These are phyloP conservation scores for Fusarium ramigenum DNA, from an alignment of 2,329 filamentous ascomycete species.

Conservation along the genomic window DNA sequence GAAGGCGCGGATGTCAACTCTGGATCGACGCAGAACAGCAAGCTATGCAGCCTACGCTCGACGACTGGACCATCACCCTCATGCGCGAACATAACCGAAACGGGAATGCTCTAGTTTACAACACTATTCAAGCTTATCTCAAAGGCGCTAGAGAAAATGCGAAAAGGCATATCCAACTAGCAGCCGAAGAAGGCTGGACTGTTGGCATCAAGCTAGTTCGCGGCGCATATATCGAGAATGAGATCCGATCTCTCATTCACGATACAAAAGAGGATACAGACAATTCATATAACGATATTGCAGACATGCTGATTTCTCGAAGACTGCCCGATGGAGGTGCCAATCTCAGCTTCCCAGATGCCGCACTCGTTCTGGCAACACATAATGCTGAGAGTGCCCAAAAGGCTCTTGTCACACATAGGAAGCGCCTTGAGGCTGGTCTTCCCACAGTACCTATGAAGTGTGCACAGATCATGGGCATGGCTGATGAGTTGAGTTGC, in stretches of 20 bases:
- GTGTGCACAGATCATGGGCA: constrained; percentile 66
- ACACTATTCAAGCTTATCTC: constrained; percentile 67
- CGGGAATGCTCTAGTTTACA: constrained; percentile 49
- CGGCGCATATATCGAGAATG: constrained; percentile 63
- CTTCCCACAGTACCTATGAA: constrained; percentile 48
- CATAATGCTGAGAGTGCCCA: constrained; percentile 58
- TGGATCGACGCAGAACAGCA: constrained; percentile 59
- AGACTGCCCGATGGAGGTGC: constrained; percentile 23
- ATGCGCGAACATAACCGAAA: constrained; percentile 53
- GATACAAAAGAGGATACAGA: constrained; percentile 63
- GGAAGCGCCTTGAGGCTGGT: constrained; percentile 48
- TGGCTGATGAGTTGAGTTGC: constrained; percentile 66
- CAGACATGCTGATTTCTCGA: constrained; percentile 56
- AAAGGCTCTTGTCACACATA: constrained; percentile 55
- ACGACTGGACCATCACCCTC: constrained; percentile 44
- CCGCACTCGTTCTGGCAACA: constrained; percentile 62
- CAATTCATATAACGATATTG: constrained; percentile 58
- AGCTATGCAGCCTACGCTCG: constrained; percentile 52
- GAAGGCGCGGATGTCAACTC: constrained; percentile 50
- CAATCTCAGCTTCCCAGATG: constrained; percentile 50
- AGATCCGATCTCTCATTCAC: constrained; percentile 59
- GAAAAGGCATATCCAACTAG: constrained; percentile 56
- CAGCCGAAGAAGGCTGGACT: constrained; percentile 59
- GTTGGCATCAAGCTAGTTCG: constrained; percentile 66
- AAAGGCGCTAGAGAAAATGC: constrained; percentile 56